These are phyloP conservation scores for Suhomyces wounanorum DNA, from an alignment of 1,139 yeast genomes.

Conservation along the genomic window DNA sequence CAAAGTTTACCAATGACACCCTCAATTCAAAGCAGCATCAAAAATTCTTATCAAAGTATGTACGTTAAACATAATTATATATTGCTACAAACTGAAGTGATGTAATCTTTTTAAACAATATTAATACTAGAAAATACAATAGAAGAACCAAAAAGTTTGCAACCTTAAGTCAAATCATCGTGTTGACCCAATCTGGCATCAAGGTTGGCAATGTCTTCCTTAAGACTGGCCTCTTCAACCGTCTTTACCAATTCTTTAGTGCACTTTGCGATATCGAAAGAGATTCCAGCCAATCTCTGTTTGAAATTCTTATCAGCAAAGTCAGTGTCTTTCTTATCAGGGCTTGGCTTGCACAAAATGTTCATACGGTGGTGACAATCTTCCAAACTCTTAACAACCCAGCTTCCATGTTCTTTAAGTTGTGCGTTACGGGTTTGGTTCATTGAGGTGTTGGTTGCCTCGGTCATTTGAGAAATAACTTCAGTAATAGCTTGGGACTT, in stretches of 20 bases:
- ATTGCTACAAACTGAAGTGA: background rate
- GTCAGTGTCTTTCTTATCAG: slow-evolving; percentile 55
- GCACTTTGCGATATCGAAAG: slow-evolving; percentile 94
- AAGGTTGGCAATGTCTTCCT: slow-evolving; percentile 66
- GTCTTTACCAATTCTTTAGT: slow-evolving; percentile 94
- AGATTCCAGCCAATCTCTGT: slow-evolving; percentile 92
- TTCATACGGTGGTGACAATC: slow-evolving; percentile 86
- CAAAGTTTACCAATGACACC: slow-evolving; percentile 62
- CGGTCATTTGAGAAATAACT: slow-evolving; percentile 85
- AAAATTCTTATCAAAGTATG: slow-evolving; percentile 66
- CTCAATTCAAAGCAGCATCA: slow-evolving; percentile 70
- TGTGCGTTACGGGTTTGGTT: slow-evolving; percentile 80
- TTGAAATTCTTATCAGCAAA: slow-evolving; percentile 87
- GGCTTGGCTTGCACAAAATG: slow-evolving; percentile 53
- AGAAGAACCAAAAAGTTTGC: slow-evolving; percentile 8
- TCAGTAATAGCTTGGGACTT: slow-evolving; percentile 73
- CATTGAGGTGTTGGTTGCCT: slow-evolving; percentile 88
- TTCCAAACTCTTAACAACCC: slow-evolving; percentile 83
- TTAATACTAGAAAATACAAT: slow-evolving; percentile 11
- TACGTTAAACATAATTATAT: slow-evolving; percentile 35
- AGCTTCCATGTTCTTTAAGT: slow-evolving; percentile 85
- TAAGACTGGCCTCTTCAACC: slow-evolving; percentile 89
- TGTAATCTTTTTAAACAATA: background rate
- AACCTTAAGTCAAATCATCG: slow-evolving; percentile 34
- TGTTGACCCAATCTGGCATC: slow-evolving; percentile 47